Conservation (phyloP, 768 basidiomycete species). For the Hortiboletus campestris region DNA sequence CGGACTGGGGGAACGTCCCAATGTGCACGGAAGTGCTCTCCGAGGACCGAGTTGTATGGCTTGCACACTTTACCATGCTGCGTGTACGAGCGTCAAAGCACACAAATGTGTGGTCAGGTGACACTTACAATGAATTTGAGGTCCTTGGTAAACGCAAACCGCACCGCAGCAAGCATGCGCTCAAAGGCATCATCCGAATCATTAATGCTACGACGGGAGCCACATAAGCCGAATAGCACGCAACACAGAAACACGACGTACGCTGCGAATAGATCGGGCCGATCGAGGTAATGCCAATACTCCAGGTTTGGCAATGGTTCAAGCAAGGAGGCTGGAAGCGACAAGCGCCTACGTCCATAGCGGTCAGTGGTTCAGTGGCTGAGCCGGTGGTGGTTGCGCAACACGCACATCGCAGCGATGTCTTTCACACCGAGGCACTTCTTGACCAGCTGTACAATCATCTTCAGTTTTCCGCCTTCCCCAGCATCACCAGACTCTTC, state of each 20-base stretch:
- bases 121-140: slow-evolving; percentile 82
- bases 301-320: slow-evolving; percentile 96
- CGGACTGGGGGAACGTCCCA: slow-evolving; percentile 75
- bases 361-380: slow-evolving; percentile 16
- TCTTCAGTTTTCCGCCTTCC: slow-evolving; percentile 91
- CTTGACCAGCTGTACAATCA: slow-evolving; percentile 89
- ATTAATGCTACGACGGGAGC: slow-evolving; percentile 63
- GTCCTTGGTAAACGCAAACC: slow-evolving; percentile 90
- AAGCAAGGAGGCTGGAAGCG: slow-evolving; percentile 86
- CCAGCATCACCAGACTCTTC: slow-evolving; percentile 70
- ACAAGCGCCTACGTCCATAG: slow-evolving; percentile 65
- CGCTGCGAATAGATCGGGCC: slow-evolving; percentile 91
- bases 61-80: slow-evolving; percentile 93
- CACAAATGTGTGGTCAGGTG: neutral
- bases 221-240: slow-evolving; percentile 1
- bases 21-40: slow-evolving; percentile 86
- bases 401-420: slow-evolving; percentile 84
- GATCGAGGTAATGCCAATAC: slow-evolving; percentile 92
- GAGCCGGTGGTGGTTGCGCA: neutral
- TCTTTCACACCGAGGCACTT: slow-evolving; percentile 93
- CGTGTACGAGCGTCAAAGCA: slow-evolving; percentile 2
- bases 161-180: slow-evolving; percentile 88
- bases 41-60: slow-evolving; percentile 85
- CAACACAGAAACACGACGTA: slow-evolving; percentile 42
- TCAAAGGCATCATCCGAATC: slow-evolving; percentile 91